Percentiles rank a stretch among this genome's conserved stretches.
phyloP scores from a whole-genome alignment of 768 basidiomycete genomes.

The Boletus eberwhitei region DNA sequence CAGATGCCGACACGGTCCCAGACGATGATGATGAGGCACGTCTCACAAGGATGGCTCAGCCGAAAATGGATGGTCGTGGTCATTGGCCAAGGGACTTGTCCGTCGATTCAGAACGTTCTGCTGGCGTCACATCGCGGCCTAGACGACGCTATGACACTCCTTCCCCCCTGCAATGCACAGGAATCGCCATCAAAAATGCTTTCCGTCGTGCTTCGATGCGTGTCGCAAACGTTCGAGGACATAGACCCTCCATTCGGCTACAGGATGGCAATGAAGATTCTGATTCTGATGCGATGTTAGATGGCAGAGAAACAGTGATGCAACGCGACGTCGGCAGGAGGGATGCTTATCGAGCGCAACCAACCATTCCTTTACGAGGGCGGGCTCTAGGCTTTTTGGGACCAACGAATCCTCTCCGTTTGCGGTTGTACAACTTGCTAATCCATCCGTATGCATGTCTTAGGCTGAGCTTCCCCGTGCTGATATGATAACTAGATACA shows the following conservation, averaged over 20 bases:
- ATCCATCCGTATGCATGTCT: slow-evolving; percentile 59
- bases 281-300: slow-evolving; percentile 27
- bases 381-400: slow-evolving; percentile 76
- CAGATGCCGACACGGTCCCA: slow-evolving; percentile 39
- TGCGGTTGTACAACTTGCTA: slow-evolving; percentile 63
- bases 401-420: slow-evolving; percentile 60
- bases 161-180: slow-evolving; percentile 61
- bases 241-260: slow-evolving; percentile 56
- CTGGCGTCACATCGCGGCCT: slow-evolving; percentile 37
- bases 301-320: slow-evolving; percentile 37
- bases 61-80: slow-evolving; percentile 25
- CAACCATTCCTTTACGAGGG: slow-evolving; percentile 59
- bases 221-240: slow-evolving; percentile 75
- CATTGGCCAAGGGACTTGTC: slow-evolving; percentile 24
- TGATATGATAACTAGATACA: slow-evolving; percentile 51
- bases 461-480: background rate
- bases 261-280: slow-evolving; percentile 44
- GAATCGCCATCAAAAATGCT: slow-evolving; percentile 55
- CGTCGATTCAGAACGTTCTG: slow-evolving; percentile 49
- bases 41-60: slow-evolving; percentile 48
- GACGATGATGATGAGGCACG: slow-evolving; percentile 61
- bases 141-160: slow-evolving; percentile 43
- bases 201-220: slow-evolving; percentile 66
- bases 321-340: slow-evolving; percentile 26
- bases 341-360: slow-evolving; percentile 41